Evolutionary conservation across 441 rosid species (phyloP).

Genomic region (Sinapis alba): DNA sequence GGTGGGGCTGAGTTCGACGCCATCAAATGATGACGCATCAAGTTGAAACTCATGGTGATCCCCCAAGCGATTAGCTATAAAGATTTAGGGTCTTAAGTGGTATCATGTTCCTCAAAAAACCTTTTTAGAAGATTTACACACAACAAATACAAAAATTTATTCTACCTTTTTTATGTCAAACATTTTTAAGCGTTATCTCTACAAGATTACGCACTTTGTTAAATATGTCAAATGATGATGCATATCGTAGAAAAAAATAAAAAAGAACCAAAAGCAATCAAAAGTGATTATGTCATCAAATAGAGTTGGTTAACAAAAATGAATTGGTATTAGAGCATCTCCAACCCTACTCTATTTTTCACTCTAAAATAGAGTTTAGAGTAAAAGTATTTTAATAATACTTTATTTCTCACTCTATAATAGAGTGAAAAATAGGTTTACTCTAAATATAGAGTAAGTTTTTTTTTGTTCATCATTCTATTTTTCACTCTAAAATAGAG

Average conservation of each 20-base stretch:
- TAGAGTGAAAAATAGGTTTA: too few relatives aligned
- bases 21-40: conserved; percentile 39
- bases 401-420: too few relatives aligned
- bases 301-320: neutral
- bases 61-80: conserved; percentile 3
- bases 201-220: neutral
- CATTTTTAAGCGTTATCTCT: neutral
- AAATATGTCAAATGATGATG: neutral
- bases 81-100: neutral
- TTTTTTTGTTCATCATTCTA: too few relatives aligned
- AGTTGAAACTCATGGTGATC: conserved; percentile 26
- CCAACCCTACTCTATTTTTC: too few relatives aligned
- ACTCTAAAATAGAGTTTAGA: too few relatives aligned
- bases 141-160: neutral
- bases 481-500: too few relatives aligned
- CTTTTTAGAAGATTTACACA: neutral
- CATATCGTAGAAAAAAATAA: too few relatives aligned
- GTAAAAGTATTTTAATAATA: too few relatives aligned
- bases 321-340: conserved; percentile 3
- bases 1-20: conserved; percentile 31
- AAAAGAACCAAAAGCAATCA: neutral
- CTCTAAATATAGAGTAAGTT: too few relatives aligned
- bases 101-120: neutral
- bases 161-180: neutral
- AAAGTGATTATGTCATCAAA: conserved; percentile 13